Evolutionary conservation across 163 green algal species (phyloP).

Genomic region (Chlamydomonas reinhardtii): DNA sequence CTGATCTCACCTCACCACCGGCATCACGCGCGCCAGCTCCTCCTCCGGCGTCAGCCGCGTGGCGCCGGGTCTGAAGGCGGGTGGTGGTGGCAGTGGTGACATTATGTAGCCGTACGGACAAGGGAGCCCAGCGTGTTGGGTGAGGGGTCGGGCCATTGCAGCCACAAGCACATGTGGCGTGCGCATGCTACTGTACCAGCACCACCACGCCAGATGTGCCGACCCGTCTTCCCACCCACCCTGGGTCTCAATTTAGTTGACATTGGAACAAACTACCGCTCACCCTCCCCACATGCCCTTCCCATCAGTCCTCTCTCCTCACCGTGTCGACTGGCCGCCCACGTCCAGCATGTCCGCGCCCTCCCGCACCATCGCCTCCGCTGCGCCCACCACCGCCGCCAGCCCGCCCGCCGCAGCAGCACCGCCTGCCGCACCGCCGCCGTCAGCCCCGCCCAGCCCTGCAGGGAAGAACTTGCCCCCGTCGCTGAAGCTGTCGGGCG

Average conservation of each 20-base stretch:
- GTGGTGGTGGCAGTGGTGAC: too few relatives aligned
- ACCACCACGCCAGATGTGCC: too few relatives aligned
- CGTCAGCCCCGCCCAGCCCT: background rate
- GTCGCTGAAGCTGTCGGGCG: slow-evolving; percentile 94
- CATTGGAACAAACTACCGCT: too few relatives aligned
- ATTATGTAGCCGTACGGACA: too few relatives aligned
- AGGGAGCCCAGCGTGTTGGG: too few relatives aligned
- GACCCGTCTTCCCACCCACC: too few relatives aligned
- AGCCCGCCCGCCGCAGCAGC: slow-evolving; percentile 11
- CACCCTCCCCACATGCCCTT: too few relatives aligned
- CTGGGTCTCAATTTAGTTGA: too few relatives aligned
- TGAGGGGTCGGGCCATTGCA: too few relatives aligned
- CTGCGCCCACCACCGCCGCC: slow-evolving; percentile 22
- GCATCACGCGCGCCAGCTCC: slow-evolving; percentile 81
- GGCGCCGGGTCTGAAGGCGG: slow-evolving; percentile 66
- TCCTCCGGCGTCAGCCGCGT: slow-evolving; percentile 64
- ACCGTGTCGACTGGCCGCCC: slow-evolving; percentile 89
- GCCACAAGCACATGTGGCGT: too few relatives aligned
- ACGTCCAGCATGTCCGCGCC: slow-evolving; percentile 96
- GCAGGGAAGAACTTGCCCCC: slow-evolving; percentile 61
- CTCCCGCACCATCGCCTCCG: slow-evolving; percentile 51
- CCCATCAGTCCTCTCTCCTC: too few relatives aligned
- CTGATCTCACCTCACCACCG: slow-evolving; percentile 72
- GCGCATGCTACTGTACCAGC: too few relatives aligned
- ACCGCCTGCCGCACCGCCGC: background rate